Conservation (phyloP, 139 green algal species). For the Parachlorella kessleri region DNA sequence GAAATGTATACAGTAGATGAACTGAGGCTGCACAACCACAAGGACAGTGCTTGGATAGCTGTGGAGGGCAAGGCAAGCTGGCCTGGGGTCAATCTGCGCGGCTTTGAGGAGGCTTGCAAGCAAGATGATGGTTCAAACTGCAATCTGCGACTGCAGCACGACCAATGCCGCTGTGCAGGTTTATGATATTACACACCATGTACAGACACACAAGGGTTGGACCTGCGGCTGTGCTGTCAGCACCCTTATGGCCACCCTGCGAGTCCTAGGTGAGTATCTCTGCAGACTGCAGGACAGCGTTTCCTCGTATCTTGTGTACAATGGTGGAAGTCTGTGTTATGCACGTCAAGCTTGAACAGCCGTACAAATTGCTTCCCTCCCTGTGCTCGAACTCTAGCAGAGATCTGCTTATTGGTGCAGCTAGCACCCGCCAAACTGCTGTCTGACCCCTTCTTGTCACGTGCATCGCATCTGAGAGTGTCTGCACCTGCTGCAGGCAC, state of each 20-base stretch:
- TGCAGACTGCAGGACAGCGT: background rate
- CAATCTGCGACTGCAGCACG: background rate
- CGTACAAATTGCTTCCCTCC: no score
- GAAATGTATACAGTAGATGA: slow-evolving; percentile 9
- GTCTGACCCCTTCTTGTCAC: no score
- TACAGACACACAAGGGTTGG: slow-evolving; percentile 15
- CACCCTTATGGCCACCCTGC: slow-evolving; percentile 23
- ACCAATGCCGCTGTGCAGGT: background rate
- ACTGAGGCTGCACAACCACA: slow-evolving; percentile 5
- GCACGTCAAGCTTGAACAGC: no score
- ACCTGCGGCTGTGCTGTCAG: slow-evolving; percentile 13
- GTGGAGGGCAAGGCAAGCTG: slow-evolving; percentile 12
- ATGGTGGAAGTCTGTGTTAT: no score
- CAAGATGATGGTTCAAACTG: background rate
- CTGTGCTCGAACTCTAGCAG: no score
- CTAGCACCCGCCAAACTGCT: no score
- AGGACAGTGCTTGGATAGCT: slow-evolving; percentile 10
- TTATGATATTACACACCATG: slow-evolving; percentile 29
- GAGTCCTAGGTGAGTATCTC: slow-evolving; percentile 12
- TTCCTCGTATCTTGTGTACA: no score
- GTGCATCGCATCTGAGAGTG: no score
- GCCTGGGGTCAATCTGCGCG: background rate
- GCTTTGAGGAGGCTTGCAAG: background rate
- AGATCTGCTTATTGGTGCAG: no score
- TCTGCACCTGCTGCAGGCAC: slow-evolving; percentile 11